phyloP scores from a whole-genome alignment of 768 basidiomycete species.

The Lentinula boryana region DNA sequence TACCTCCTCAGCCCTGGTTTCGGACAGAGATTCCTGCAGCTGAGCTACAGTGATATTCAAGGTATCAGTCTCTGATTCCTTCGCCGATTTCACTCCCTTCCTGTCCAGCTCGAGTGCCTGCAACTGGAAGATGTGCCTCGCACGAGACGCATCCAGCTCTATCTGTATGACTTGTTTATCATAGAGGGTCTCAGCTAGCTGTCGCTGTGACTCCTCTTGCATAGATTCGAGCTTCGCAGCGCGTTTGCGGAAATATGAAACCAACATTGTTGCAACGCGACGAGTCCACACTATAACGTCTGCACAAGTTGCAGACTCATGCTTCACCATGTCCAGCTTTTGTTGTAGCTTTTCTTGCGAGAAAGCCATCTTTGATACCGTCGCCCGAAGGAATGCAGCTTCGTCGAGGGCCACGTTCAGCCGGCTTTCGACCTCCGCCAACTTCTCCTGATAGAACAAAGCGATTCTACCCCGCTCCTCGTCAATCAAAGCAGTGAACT shows the following conservation, averaged over 20 bases:
- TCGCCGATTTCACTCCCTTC: not conserved
- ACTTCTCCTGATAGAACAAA: not conserved
- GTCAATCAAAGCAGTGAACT: not conserved
- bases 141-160: not conserved
- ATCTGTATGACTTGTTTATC: not conserved
- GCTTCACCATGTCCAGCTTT: not conserved
- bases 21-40: not conserved
- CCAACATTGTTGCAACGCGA: not conserved
- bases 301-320: not conserved
- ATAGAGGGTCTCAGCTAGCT: not conserved
- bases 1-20: not conserved
- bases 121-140: not conserved
- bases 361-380: not conserved
- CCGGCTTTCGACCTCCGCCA: not conserved
- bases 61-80: not conserved
- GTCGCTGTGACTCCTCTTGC: not conserved
- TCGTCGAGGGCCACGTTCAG: not conserved
- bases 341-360: not conserved
- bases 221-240: not conserved
- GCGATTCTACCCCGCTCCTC: not conserved
- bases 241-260: not conserved
- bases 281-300: not conserved
- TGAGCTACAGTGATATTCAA: not conserved
- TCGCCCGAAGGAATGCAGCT: not conserved
- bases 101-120: not conserved